Evolutionary conservation across 2,329 filamentous ascomycete species (phyloP).

Genomic region (Aphanoascus verrucosus): DNA sequence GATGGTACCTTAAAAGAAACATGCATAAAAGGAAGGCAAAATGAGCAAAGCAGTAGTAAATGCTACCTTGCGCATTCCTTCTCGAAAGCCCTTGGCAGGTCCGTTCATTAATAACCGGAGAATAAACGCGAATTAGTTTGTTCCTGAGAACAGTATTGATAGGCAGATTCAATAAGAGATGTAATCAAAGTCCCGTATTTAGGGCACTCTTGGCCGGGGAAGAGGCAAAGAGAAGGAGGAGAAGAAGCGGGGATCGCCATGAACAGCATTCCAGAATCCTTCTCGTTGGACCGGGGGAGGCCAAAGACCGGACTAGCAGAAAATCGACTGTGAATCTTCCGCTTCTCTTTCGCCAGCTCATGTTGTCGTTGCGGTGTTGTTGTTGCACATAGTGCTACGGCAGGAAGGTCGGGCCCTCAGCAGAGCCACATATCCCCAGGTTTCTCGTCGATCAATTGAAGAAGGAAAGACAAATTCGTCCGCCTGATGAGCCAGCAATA

Average conservation of each 20-base stretch:
- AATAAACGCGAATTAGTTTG: not conserved
- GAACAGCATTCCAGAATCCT: constrained; percentile 4
- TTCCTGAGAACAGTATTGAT: not conserved
- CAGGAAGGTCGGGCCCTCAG: not conserved
- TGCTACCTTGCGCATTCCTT: constrained; percentile 8
- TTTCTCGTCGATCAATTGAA: not conserved
- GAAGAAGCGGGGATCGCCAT: not conserved
- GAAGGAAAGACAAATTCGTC: not conserved
- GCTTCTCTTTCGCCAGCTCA: not conserved
- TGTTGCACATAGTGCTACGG: not conserved
- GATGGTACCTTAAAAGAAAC: constrained; percentile 2
- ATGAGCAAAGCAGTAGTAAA: not conserved
- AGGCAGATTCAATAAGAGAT: not conserved
- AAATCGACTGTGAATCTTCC: not conserved
- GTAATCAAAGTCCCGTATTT: constrained; percentile 7
- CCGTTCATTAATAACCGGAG: constrained; percentile 10
- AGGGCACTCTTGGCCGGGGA: not conserved
- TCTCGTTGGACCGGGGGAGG: not conserved
- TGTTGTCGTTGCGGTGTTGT: too few species aligned
- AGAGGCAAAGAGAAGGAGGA: not conserved
- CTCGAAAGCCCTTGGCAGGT: constrained; percentile 8
- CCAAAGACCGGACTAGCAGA: not conserved
- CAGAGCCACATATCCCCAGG: not conserved
- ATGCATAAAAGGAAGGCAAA: not conserved
- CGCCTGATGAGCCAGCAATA: not conserved